Base-by-base conservation (phyloP, 169 alveolate species). In the Plasmodium knowlesi region DNA sequence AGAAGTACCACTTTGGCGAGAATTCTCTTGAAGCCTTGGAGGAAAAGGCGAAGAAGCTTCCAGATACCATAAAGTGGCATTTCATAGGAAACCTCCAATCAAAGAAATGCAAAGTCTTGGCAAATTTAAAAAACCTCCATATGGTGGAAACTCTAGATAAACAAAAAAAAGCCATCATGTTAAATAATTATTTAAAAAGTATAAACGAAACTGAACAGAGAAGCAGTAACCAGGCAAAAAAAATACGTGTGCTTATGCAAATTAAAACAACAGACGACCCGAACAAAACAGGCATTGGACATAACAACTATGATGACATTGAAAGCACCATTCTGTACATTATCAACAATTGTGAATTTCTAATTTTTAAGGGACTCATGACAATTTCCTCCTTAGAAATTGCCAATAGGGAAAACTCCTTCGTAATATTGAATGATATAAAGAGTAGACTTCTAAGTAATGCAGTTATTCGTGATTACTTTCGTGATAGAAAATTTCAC, bases 51-150 rank as follows among this genome's bases (percentile, higher is more conserved):
- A 83, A 82, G 5, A 57, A 80, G 41, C 95, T 98, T 12, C 98
- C 99, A 57, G 82, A 92, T 30, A 98, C 98, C 76, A 98, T 98
- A 34, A 96, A 96, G 91, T 99, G 99, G 99, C 99, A 98, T 95
- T 98, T 98, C 92, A 98, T 98, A 39, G 99, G 99, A 9, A 99
- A 98, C 92, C 79, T 99, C 19, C 98, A 99, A 95, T 96, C 98
- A 28, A 98, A 98, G 85, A 99, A 99, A 95, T 98, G 97, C 9
- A 97, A 96, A 76, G 84, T 96, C 86, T 94, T 98, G 8, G 93
- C 97, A 28, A 92, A 96, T 61, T 96, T 98, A 34, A 95, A 97
- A 57, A 98, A 98, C 92, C 89, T 98, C 22, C 91, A 95, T 70
- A 95, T 96, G 71, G 92, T 98, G 25, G 99, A 98, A 92, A 95